These are phyloP conservation scores for Berkeleyomyces rouxiae DNA, from an alignment of 2,329 filamentous ascomycete genomes.

Conservation along the genomic window DNA sequence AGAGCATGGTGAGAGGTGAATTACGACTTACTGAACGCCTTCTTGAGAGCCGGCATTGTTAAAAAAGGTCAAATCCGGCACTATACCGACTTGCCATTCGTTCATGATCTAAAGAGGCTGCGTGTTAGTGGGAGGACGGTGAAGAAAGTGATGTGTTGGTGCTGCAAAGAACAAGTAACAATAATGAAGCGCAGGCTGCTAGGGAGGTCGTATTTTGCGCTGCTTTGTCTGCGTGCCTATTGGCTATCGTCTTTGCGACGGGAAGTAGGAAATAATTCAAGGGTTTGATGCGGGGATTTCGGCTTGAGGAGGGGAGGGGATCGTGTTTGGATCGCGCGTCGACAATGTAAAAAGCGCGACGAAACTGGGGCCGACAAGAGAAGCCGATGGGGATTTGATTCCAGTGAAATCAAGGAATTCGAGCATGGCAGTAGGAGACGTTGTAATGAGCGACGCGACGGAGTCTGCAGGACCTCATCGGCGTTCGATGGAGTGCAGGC, in stretches of 20 bases:
- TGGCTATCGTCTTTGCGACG: neutral
- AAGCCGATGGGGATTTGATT: no score
- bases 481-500: no score
- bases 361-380: no score
- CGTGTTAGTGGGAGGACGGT: neutral
- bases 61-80: constrained; percentile 42
- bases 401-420: no score
- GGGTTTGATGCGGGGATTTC: neutral
- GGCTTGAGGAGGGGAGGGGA: neutral
- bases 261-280: neutral
- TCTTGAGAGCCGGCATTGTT: constrained; percentile 33
- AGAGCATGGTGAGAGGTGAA: constrained; percentile 16
- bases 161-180: neutral
- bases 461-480: no score
- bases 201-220: neutral
- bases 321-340: neutral
- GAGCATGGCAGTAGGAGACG: no score
- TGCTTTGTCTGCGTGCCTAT: neutral
- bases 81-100: constrained; percentile 44
- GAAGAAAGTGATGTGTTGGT: neutral
- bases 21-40: constrained; percentile 41
- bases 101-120: constrained; percentile 33
- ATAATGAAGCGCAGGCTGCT: neutral
- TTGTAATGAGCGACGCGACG: no score
- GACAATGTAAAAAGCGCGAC: no score